phyloP scores from a whole-genome alignment of 1,284 basidiomycete species.

The Sanghuangporus sanghuang region DNA sequence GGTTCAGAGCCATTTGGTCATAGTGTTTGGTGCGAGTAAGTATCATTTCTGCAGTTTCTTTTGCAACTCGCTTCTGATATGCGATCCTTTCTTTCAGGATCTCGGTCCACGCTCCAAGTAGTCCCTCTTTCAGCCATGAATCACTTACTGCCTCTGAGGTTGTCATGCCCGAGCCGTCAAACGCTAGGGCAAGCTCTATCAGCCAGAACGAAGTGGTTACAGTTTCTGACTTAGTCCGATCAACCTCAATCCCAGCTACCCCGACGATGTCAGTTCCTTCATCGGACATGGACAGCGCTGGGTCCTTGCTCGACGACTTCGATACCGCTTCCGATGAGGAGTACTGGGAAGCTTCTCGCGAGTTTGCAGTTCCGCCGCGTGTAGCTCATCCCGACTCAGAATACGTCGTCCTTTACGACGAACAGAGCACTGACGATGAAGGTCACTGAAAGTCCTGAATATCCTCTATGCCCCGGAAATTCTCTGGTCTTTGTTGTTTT shows the following conservation, averaged over 20 bases:
- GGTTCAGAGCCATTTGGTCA: slow-evolving; percentile 60
- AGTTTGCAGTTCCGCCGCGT: slow-evolving; percentile 32
- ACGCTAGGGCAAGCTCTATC: slow-evolving; percentile 21
- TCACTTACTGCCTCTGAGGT: slow-evolving; percentile 64
- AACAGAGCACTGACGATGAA: slow-evolving; percentile 22
- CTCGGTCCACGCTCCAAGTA: slow-evolving; percentile 49
- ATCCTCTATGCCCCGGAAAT: background rate
- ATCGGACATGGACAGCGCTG: slow-evolving; percentile 31
- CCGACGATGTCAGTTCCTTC: slow-evolving; percentile 30
- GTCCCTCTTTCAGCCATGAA: slow-evolving; percentile 18
- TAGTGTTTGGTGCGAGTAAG: slow-evolving; percentile 71
- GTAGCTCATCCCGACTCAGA: slow-evolving; percentile 35
- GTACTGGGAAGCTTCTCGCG: slow-evolving; percentile 59
- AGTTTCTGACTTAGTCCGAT: slow-evolving; percentile 17
- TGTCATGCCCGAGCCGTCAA: slow-evolving; percentile 53
- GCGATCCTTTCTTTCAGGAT: slow-evolving; percentile 39
- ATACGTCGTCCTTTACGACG: slow-evolving; percentile 69
- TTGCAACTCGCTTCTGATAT: slow-evolving; percentile 1
- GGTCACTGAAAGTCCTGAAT: background rate
- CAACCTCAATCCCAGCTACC: slow-evolving; percentile 20
- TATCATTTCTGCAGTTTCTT: slow-evolving; percentile 18
- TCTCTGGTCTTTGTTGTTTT: background rate
- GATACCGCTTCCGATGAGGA: slow-evolving; percentile 45
- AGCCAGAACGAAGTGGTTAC: slow-evolving; percentile 2
- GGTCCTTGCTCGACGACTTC: slow-evolving; percentile 29